A percentile compares a stretch with the other conserved stretches of the same genome.
These are phyloP conservation scores for Phaeotremella skinneri DNA, from an alignment of 768 basidiomycete genomes.

Conservation along the genomic window DNA sequence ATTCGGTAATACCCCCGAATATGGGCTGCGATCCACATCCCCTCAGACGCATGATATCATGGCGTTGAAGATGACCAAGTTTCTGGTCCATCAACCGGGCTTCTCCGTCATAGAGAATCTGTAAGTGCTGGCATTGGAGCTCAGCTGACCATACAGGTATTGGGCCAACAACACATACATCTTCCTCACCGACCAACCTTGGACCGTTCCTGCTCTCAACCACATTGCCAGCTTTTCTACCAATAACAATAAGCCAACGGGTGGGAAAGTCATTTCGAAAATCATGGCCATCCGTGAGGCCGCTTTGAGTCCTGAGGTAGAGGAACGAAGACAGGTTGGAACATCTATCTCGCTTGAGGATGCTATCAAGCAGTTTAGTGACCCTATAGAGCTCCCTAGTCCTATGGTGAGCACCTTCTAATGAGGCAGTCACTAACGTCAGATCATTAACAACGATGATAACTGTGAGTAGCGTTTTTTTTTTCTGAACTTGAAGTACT, in stretches of 20 bases:
- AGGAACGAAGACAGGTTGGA: conserved; percentile 13
- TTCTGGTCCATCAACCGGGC: conserved; percentile 31
- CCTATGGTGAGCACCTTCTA: conserved; percentile 22
- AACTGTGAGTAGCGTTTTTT: conserved; percentile 21
- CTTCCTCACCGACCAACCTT: conserved; percentile 34
- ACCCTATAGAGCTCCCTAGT: conserved; percentile 16
- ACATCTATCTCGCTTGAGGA: conserved; percentile 13
- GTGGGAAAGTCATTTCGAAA: conserved; percentile 10
- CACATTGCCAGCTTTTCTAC: conserved; percentile 9
- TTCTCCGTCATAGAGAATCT: conserved; percentile 33
- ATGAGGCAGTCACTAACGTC: not conserved
- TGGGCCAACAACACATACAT: conserved; percentile 30
- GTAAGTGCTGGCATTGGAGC: conserved; percentile 9
- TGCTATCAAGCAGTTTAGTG: conserved; percentile 14
- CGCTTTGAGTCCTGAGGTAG: conserved; percentile 16
- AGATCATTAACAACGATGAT: conserved; percentile 38
- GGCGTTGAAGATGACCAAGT: conserved; percentile 16
- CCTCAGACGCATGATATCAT: conserved; percentile 8
- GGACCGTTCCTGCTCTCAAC: conserved; percentile 21
- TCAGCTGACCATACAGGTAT: conserved; percentile 20
- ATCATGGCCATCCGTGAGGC: conserved; percentile 7
- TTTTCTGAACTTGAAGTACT: not conserved
- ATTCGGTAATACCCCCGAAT: conserved; percentile 16
- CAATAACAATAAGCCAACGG: conserved; percentile 1
- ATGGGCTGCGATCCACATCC: conserved; percentile 17